Percentiles rank a stretch among this genome's conserved stretches.
phyloP scores from a whole-genome alignment of 177 flowering plant species.

The Vitis hybrid region DNA sequence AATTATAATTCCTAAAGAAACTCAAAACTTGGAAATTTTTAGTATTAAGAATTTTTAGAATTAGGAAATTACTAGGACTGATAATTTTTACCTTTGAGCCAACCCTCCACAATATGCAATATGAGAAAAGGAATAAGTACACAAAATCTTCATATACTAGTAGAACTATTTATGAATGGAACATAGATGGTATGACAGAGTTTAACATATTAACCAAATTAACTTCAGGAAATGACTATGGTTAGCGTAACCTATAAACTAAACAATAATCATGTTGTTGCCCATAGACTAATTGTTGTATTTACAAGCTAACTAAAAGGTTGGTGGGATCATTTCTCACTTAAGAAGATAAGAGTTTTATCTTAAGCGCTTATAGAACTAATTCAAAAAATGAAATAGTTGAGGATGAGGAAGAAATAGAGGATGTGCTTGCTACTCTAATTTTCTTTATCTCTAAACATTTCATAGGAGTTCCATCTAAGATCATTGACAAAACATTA shows the following conservation, averaged over 20 bases:
- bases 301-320: background rate
- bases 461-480: background rate
- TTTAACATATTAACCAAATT: no score
- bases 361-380: background rate
- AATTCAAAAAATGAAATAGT: no score
- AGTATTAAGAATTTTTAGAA: no score
- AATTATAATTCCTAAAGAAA: no score
- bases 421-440: background rate
- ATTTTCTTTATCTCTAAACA: background rate
- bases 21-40: no score
- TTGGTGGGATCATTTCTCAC: background rate
- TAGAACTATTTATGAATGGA: background rate
- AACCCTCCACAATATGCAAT: background rate
- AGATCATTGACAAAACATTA: background rate
- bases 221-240: no score
- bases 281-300: background rate
- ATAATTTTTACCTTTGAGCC: background rate
- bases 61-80: no score
- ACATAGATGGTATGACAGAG: no score
- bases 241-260: background rate
- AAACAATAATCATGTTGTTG: background rate
- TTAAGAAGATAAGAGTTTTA: no score
- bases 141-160: background rate
- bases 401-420: background rate
- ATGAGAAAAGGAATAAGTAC: background rate